Percentiles rank a stretch among this genome's conserved stretches.
phyloP scores from a whole-genome alignment of 192 early-diverging fungal genomes.

The Umbelopsis ramanniana region DNA sequence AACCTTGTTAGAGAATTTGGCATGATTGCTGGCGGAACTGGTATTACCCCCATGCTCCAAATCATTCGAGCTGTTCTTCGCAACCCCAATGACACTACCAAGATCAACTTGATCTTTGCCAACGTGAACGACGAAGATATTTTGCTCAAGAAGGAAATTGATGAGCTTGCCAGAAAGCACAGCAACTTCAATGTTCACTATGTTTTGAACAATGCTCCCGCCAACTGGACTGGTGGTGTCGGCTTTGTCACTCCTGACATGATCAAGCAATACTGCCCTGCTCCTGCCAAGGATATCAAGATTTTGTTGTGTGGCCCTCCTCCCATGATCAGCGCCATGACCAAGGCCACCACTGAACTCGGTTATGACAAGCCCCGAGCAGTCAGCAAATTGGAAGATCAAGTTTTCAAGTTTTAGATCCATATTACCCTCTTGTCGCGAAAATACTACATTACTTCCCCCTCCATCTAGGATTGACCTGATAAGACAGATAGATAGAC shows the following conservation, averaged over 20 bases:
- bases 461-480: background rate
- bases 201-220: conserved; percentile 81
- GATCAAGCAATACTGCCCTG: conserved; percentile 72
- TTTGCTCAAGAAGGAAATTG: conserved; percentile 82
- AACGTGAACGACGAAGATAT: conserved; percentile 93
- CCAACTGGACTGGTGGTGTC: conserved; percentile 78
- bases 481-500: background rate
- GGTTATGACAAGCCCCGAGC: conserved; percentile 79
- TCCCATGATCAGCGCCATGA: conserved; percentile 89
- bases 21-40: conserved; percentile 96
- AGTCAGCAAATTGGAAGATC: conserved; percentile 83
- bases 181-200: conserved; percentile 83
- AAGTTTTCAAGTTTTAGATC: conserved; percentile 88
- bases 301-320: conserved; percentile 90
- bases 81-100: conserved; percentile 89
- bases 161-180: conserved; percentile 70
- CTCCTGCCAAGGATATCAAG: conserved; percentile 80
- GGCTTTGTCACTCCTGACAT: conserved; percentile 90
- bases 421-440: background rate
- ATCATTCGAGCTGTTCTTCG: conserved; percentile 85
- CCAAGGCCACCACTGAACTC: conserved; percentile 64
- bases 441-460: background rate
- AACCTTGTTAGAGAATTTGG: conserved; percentile 80
- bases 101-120: conserved; percentile 87
- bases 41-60: conserved; percentile 96